Conservation (phyloP, 2,329 filamentous ascomycete genomes). For the Phaeosphaeria sp. region DNA sequence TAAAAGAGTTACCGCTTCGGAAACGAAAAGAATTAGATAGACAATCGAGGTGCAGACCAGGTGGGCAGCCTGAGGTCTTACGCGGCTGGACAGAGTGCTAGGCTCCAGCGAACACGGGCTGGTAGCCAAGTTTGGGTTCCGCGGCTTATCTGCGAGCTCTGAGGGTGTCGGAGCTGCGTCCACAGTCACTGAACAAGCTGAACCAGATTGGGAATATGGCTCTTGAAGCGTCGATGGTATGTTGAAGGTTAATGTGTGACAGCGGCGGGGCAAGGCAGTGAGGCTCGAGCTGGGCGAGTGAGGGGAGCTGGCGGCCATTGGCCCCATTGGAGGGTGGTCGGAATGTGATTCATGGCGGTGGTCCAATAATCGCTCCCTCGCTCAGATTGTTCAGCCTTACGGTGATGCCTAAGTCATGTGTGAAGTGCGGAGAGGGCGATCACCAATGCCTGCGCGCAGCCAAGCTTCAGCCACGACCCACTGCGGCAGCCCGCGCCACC, state of each 20-base stretch:
- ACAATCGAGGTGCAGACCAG: neutral
- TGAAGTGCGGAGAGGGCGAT: conserved; percentile 11
- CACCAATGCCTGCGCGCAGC: neutral
- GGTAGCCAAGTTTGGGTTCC: conserved; percentile 1
- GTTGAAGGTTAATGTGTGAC: conserved; percentile 9
- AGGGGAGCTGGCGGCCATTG: conserved; percentile 1
- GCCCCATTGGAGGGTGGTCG: conserved; percentile 13
- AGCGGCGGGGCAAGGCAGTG: conserved; percentile 6
- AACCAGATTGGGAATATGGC: neutral
- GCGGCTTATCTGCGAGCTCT: neutral
- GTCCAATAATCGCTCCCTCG: conserved; percentile 16
- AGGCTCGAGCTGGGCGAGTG: conserved; percentile 13
- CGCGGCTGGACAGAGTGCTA: conserved; percentile 2
- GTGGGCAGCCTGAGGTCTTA: conserved; percentile 1
- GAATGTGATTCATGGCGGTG: conserved; percentile 1
- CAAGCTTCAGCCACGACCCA: neutral
- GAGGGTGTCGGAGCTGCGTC: neutral
- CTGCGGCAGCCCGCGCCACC: neutral
- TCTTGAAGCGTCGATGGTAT: neutral
- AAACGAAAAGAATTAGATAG: neutral
- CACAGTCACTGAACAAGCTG: neutral
- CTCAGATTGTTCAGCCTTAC: conserved; percentile 3
- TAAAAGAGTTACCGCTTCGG: neutral
- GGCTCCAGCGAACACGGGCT: conserved; percentile 5
- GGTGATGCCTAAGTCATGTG: conserved; percentile 22